Base-by-base conservation (phyloP, 192 early-diverging fungal species). In the Allomyces arbusculus region DNA sequence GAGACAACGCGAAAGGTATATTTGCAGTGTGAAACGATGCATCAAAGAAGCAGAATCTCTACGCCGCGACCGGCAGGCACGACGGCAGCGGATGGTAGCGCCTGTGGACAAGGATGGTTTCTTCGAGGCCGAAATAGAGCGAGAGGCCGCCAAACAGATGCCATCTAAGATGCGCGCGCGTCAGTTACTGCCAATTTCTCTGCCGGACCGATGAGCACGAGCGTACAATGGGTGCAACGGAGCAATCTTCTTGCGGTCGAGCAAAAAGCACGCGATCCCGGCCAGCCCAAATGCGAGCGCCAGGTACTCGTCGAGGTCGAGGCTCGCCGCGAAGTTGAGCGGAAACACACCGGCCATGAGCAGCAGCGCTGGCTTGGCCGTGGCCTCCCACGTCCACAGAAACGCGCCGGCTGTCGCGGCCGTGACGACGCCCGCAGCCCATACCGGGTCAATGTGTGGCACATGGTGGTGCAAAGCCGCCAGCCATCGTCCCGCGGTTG, bases 341-440 rank as follows among this genome's bases (percentile, higher is more conserved):
- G 75, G 75, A 61, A 76, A 68, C 72, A 70, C 71, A 7, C 68
- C 12, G 62, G 71, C 70, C 68, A 70, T 73, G 25, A 76, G 61
- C 69, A 70, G 45, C 58, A 76, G 63, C 19, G 72, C 70, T 23
- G 73, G 66, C 72, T 69, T 74, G 24, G 72, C 72, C 8, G 75
- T 76, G 24, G 65, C 28, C 19, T 65, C 63, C 75, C 75, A 76
- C 2, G 72, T 70, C 19, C 70, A 4, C 62, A 76, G 26, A 61
- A 74, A 76, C 1, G 71, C 43, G 0, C 67, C 23, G 16, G 69
- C 62, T 66, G 73, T 71, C 6, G 20, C 61, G 3, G 10, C 61
- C 14, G 66, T 55, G 65, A 73, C 55, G 44, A 71, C 24, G 22
- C 71, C 69, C 8, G 75, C 72, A 5, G 72, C 71, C 66, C 67